Percentiles rank a stretch among this genome's conserved stretches.
Conservation (phyloP, 495 filamentous ascomycete species). For the Talaromyces proteolyticus region DNA sequence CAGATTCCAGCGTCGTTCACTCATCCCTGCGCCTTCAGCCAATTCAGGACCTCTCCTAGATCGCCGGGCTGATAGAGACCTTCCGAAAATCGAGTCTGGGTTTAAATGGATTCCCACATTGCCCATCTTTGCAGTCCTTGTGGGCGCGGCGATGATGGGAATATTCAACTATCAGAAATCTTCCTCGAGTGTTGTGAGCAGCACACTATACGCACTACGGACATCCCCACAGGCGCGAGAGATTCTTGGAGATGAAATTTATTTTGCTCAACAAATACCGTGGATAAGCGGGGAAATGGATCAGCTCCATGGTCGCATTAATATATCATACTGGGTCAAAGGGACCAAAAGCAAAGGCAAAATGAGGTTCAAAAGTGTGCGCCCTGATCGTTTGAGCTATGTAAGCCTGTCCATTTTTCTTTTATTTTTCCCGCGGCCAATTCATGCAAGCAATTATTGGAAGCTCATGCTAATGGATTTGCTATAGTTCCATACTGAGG, state of each 20-base stretch:
- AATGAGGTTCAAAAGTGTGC: constrained; percentile 75
- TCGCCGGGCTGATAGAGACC: constrained; percentile 72
- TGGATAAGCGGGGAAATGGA: constrained; percentile 94
- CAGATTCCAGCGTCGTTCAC: constrained; percentile 26
- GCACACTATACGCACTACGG: constrained; percentile 85
- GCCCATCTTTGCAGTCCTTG: constrained; percentile 51
- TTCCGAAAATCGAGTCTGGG: constrained; percentile 45
- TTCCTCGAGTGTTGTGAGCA: constrained; percentile 72
- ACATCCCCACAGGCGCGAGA: constrained; percentile 68
- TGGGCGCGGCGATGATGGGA: constrained; percentile 62
- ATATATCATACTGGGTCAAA: constrained; percentile 84
- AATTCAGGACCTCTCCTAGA: constrained; percentile 67
- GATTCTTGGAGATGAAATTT: constrained; percentile 84
- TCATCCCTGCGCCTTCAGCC: constrained; percentile 41
- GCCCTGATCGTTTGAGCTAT: constrained; percentile 65
- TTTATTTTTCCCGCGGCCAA: too few relatives aligned
- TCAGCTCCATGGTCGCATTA: constrained; percentile 84
- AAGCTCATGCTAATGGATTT: not conserved
- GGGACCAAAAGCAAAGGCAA: constrained; percentile 65
- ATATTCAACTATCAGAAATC: constrained; percentile 99
- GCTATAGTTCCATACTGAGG: constrained; percentile 61
- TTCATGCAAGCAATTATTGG: too few relatives aligned
- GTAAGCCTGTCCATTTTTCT: constrained; percentile 40
- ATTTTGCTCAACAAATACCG: constrained; percentile 80
- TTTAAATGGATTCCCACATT: constrained; percentile 46